Base-by-base conservation (phyloP, 108 stramenopile species). In the Hondaea fermentalgiana region DNA sequence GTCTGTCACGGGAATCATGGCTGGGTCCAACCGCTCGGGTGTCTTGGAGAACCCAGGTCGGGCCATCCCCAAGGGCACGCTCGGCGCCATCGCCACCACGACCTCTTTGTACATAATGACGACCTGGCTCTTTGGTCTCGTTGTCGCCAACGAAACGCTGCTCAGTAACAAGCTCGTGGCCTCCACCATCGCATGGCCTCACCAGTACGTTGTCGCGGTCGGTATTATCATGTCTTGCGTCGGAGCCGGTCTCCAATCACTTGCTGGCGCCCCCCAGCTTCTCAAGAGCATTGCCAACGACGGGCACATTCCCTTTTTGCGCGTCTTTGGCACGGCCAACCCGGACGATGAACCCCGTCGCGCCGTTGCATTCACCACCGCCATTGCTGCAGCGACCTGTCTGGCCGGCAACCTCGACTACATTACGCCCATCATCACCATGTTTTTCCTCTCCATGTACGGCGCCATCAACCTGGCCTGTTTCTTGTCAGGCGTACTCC, bases 361-460 rank as follows among this genome's bases (percentile, higher is more conserved):
- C 21, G 94, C 93, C 23, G 44, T 92, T 4, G 47, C 55, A 58
- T 87, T 92, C 55, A 92, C 92, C 25, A 88, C 83, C 29, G 72
- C 89, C 4, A 55, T 92, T 19, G 90, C 91, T 4, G 88, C 92
- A 6, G 53, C 90, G 69, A 89, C 91, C 17, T 92, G 92, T 8
- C 91, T 96, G 5, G 93, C 94, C 2, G 96, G 96, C 8, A 96
- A 95, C 90, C 87, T 96, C 53, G 95, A 96, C 92, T 92, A 91
- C 87, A 95, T 96, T 71, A 94, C 95, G n/a, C 95, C 96, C 25
- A 91, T 94, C 60, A 91, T 94, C 59, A 96, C 96, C 72, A 92
- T 95, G 87, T 95, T 95, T 72, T 96, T 95, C 92, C 89, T 96
- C 53, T 69, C 93, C 35, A 95, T 95, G 95, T 96, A 96, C 87